Evolutionary conservation across 176 grass and related monocot species (phyloP).

Genomic region (Alloteropsis semialata): DNA sequence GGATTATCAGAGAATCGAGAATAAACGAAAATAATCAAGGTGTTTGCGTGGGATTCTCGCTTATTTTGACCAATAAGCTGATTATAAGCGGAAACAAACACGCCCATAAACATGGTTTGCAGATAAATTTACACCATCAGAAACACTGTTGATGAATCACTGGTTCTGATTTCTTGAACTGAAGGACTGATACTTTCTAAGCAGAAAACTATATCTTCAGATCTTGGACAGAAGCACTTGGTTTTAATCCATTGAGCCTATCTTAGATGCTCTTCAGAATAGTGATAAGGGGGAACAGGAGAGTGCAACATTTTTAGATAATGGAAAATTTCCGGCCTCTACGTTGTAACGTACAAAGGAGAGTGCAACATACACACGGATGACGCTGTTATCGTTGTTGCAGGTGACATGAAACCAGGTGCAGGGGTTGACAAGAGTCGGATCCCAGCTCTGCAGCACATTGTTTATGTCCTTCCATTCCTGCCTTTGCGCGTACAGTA

Average conservation of each 20-base stretch:
- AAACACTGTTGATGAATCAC: background rate
- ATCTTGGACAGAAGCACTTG: background rate
- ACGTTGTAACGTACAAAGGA: too few relatives aligned
- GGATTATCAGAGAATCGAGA: too few relatives aligned
- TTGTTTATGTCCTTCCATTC: slow-evolving; percentile 28
- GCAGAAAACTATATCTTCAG: background rate
- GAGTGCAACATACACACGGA: slow-evolving; percentile 31
- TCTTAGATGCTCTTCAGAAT: background rate
- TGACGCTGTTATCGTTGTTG: slow-evolving; percentile 35
- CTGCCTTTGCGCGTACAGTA: slow-evolving; percentile 22
- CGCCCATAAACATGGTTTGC: background rate
- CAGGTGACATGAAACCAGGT: slow-evolving; percentile 41
- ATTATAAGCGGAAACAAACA: too few relatives aligned
- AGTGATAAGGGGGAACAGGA: background rate
- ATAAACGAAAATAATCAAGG: too few relatives aligned
- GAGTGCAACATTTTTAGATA: too few relatives aligned
- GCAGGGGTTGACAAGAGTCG: slow-evolving; percentile 47
- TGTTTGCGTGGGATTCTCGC: too few relatives aligned
- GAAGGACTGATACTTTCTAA: background rate
- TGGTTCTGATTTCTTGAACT: background rate
- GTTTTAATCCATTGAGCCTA: background rate
- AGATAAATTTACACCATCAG: background rate
- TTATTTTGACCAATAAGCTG: too few relatives aligned
- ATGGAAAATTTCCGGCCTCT: too few relatives aligned
- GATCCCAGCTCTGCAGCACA: slow-evolving; percentile 46